Base-by-base conservation (phyloP, 257 asterid species). In the Solanum megistacrolobum region DNA sequence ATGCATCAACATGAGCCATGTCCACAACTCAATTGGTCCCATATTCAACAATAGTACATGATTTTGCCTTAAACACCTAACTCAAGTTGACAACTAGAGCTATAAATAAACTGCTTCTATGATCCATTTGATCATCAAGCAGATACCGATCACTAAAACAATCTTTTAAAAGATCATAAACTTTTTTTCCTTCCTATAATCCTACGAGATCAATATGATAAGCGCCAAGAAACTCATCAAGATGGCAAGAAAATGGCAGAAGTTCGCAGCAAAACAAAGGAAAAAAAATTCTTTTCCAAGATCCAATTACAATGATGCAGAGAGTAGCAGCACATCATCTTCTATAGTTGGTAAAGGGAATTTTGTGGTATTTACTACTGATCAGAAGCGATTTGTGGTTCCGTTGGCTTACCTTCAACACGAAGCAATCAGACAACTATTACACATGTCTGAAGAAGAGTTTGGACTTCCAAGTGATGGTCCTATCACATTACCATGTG, bases 391-490 rank as follows among this genome's bases (percentile, higher is more conserved):
- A 69, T 92, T 88, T 43, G 76, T 89, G 0, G 60, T 91, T 76
- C 93, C 91, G 0, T 69, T 92, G 12, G 9, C 68, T 43, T 88
- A 89, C 25, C 92, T 92, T 14, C 84, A 85, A 88, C 83, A 87
- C 0, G 60, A 2, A 12, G 39, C 72, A 23, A 85, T 90, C 43
- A 78, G 83, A 81, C 89, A 91, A 23, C 86, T 91, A 6, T 66
- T 90, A 0, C 83, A 83, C 41, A 92, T 89, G 86, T 83, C 91
- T 1, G 90, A 89, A 85, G 92, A 90, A 35, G 92, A 89, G 41
- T 79, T 79, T 79, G 39, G 84, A 2, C 38, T 41, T 43, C n/a
- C 84, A 14, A 79, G 84, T 79, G 84, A 16, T 79, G 84, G 65
- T 0, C 84, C 84, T 43, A 43, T 79, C 5, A 43, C 65, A 3